Conservation (phyloP, 1,139 yeast genomes). For the Lodderomyces elongisporus region DNA sequence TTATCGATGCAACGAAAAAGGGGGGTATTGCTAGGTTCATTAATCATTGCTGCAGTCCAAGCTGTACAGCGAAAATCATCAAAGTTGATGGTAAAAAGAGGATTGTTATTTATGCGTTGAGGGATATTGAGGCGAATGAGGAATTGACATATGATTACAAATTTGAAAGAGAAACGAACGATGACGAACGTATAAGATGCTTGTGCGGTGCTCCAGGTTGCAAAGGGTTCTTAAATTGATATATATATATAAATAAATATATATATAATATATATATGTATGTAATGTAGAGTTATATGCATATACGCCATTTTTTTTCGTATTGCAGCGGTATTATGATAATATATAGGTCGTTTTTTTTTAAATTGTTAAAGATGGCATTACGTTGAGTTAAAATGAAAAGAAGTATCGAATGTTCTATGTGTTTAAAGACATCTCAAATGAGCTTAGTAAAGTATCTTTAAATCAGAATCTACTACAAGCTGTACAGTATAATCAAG, state of each 20-base stretch:
- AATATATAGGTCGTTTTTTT: no score
- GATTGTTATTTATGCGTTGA: slow-evolving; percentile 88
- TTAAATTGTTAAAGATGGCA: no score
- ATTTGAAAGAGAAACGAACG: slow-evolving; percentile 87
- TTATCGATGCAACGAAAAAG: slow-evolving; percentile 93
- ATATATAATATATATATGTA: background rate
- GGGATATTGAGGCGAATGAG: slow-evolving; percentile 85
- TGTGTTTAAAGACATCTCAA: no score
- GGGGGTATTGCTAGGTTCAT: slow-evolving; percentile 97
- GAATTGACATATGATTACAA: slow-evolving; percentile 94
- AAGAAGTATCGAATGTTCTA: no score
- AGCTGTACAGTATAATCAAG: no score
- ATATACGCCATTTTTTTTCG: no score
- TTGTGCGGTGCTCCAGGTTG: slow-evolving; percentile 93
- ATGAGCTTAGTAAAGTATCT: no score
- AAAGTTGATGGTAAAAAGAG: slow-evolving; percentile 92
- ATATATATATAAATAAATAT: slow-evolving; percentile 1
- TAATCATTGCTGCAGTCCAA: slow-evolving; percentile 95
- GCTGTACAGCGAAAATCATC: slow-evolving; percentile 94
- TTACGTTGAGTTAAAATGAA: no score
- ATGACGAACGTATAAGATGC: slow-evolving; percentile 85
- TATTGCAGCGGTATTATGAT: no score
- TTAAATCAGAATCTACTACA: no score
- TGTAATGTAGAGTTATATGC: no score
- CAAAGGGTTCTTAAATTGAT: slow-evolving; percentile 78